phyloP scores from a whole-genome alignment of 2,329 filamentous ascomycete species.

The Phialemoniopsis sp. region DNA sequence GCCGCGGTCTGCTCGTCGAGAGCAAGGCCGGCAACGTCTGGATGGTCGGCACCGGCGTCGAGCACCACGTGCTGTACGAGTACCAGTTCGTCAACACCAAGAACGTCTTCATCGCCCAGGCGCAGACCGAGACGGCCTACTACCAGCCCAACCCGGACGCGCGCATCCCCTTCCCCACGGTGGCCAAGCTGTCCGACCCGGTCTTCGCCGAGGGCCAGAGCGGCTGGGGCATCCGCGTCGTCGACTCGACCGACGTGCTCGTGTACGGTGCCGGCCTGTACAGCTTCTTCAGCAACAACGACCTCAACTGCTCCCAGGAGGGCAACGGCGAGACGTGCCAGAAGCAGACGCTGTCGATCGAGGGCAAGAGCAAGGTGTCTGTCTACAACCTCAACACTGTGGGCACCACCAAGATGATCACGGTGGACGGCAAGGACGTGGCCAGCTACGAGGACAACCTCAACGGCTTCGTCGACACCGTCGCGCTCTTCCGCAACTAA shows the following conservation, averaged over 20 bases:
- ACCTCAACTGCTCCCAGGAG: slow-evolving; percentile 26
- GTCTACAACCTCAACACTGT: slow-evolving; percentile 44
- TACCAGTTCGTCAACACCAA: slow-evolving; percentile 56
- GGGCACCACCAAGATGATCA: slow-evolving; percentile 33
- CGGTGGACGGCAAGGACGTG: slow-evolving; percentile 24
- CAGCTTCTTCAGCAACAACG: slow-evolving; percentile 53
- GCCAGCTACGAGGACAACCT: slow-evolving; percentile 30
- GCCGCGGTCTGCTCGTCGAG: slow-evolving; percentile 29
- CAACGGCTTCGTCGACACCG: slow-evolving; percentile 30
- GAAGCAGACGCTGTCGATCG: slow-evolving; percentile 29
- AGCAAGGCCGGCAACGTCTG: slow-evolving; percentile 37
- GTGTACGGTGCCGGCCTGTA: slow-evolving; percentile 60
- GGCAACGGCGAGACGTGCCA: slow-evolving; percentile 32
- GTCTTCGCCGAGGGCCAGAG: slow-evolving; percentile 39
- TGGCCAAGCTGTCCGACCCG: slow-evolving; percentile 35
- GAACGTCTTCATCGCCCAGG: slow-evolving; percentile 55
- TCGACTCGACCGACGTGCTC: slow-evolving; percentile 45
- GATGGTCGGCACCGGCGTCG: slow-evolving; percentile 55
- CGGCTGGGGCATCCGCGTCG: slow-evolving; percentile 57
- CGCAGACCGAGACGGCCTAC: slow-evolving; percentile 66
- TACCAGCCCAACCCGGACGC: slow-evolving; percentile 58
- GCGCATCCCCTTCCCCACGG: slow-evolving; percentile 42
- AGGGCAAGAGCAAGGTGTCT: slow-evolving; percentile 27
- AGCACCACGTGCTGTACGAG: slow-evolving; percentile 60
- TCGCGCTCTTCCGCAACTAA: slow-evolving; percentile 21